phyloP scores from a whole-genome alignment of 129 eudicot genomes.

The Helichrysum umbraculigerum region DNA sequence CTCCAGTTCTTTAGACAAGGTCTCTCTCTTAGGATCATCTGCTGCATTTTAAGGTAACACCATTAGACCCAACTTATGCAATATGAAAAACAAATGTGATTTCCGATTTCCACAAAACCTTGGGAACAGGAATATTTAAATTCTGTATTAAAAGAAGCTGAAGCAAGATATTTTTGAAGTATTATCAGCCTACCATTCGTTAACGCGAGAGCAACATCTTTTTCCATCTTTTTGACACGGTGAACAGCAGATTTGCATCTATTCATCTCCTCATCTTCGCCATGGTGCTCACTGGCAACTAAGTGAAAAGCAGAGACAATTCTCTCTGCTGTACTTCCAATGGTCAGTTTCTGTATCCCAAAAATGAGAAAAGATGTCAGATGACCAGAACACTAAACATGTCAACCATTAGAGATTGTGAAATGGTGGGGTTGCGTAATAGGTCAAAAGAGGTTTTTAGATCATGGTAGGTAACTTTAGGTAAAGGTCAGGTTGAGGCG shows the following conservation, averaged over 20 bases:
- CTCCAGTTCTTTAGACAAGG: conserved; percentile 63
- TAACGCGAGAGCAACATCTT: conserved; percentile 64
- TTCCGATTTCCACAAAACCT: neutral
- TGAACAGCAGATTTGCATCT: conserved; percentile 77
- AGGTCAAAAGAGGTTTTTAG: neutral
- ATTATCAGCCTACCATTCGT: conserved; percentile 50
- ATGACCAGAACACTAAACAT: conserved; percentile 10
- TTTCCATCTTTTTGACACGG: conserved; percentile 79
- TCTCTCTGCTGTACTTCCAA: conserved; percentile 81
- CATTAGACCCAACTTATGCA: conserved; percentile 5
- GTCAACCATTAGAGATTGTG: neutral
- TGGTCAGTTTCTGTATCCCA: conserved; percentile 64
- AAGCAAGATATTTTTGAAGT: conserved; percentile 2
- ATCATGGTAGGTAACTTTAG: neutral
- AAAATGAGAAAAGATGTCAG: conserved; percentile 13
- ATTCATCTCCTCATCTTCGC: conserved; percentile 75
- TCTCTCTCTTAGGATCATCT: conserved; percentile 76
- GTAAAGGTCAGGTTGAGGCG: neutral
- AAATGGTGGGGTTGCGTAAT: neutral
- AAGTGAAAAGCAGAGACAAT: conserved; percentile 84
- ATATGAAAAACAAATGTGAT: neutral
- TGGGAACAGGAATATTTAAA: neutral
- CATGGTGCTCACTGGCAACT: conserved; percentile 69
- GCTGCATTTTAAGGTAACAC: conserved; percentile 42
- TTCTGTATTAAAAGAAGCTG: neutral